phyloP scores from a whole-genome alignment of 768 basidiomycete genomes.

The Serendipita sp. region DNA sequence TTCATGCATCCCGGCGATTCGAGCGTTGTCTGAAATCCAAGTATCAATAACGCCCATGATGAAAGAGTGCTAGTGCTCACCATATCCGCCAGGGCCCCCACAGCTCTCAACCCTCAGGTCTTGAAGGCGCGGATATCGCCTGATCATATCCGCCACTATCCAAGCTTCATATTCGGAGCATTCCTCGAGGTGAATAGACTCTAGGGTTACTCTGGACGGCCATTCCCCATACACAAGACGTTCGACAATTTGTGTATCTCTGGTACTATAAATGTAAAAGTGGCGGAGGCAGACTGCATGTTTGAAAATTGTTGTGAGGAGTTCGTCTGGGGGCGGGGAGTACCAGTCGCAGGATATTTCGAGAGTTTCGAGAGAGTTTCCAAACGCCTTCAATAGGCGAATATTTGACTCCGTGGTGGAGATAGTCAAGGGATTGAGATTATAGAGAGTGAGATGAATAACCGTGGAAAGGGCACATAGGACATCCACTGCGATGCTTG shows the following conservation, averaged over 20 bases:
- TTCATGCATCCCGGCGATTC: neutral
- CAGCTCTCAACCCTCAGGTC: neutral
- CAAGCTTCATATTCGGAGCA: neutral
- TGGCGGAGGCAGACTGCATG: neutral
- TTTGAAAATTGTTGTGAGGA: neutral
- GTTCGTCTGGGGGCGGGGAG: neutral
- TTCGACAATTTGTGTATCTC: neutral
- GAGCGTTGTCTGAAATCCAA: neutral
- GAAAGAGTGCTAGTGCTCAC: neutral
- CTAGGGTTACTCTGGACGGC: neutral
- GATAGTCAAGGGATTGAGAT: neutral
- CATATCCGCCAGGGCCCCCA: neutral
- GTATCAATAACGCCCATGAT: neutral
- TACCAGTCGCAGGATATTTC: neutral
- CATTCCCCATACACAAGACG: neutral
- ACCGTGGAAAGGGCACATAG: neutral
- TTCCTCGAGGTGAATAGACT: neutral
- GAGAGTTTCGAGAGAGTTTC: neutral
- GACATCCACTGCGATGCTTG: neutral
- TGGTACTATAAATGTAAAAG: conserved; percentile 1
- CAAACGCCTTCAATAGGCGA: neutral
- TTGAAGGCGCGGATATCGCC: neutral
- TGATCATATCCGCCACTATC: neutral
- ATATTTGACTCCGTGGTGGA: neutral
- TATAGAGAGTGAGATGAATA: neutral